Conservation (phyloP, 192 early-diverging fungal genomes). For the Piromyces sp. region DNA sequence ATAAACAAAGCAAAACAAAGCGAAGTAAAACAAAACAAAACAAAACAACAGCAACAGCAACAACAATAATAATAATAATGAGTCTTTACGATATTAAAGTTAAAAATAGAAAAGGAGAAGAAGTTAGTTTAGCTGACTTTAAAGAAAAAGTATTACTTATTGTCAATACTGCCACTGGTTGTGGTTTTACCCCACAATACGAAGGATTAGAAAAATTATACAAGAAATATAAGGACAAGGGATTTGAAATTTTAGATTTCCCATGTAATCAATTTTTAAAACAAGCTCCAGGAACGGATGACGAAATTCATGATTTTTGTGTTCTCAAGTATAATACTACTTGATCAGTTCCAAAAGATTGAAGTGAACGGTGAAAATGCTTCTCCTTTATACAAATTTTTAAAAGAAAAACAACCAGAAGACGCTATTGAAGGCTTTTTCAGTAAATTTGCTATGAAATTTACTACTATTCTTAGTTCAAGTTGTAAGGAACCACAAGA, state of each 20-base stretch:
- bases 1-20: too few species aligned
- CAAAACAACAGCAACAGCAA: too few species aligned
- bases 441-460: constrained; percentile 50
- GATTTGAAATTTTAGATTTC: constrained; percentile 74
- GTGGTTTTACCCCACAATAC: constrained; percentile 4
- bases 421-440: constrained; percentile 36
- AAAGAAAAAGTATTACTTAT: background rate
- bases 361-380: constrained; percentile 63
- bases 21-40: too few species aligned
- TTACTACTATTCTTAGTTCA: background rate
- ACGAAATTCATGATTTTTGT: constrained; percentile 23
- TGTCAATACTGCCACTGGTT: background rate
- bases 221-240: constrained; percentile 42
- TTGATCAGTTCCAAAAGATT: constrained; percentile 75
- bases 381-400: constrained; percentile 39
- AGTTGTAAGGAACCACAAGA: background rate
- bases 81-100: background rate
- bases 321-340: constrained; percentile 52
- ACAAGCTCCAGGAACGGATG: constrained; percentile 38
- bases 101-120: background rate
- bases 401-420: background rate
- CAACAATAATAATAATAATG: too few species aligned
- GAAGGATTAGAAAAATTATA: constrained; percentile 42
- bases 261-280: constrained; percentile 75
- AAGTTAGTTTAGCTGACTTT: background rate